These are phyloP conservation scores for Aspergillus pseudonomiae DNA, from an alignment of 2,329 filamentous ascomycete species.

Conservation along the genomic window DNA sequence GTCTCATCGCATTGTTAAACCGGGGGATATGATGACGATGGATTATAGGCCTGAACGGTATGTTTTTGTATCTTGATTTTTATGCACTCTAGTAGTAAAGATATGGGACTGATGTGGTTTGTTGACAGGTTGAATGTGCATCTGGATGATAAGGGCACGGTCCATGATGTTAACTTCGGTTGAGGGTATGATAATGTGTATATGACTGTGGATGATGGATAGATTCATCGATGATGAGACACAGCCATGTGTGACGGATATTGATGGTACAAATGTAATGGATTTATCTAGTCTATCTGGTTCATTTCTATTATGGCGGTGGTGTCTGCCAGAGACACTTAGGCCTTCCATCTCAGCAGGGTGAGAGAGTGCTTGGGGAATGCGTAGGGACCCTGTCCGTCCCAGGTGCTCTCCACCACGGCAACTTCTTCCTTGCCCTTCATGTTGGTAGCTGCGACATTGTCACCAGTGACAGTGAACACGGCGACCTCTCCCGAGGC, in stretches of 20 bases:
- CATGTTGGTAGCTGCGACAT: constrained; percentile 64
- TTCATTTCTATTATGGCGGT: not conserved
- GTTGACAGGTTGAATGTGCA: constrained; percentile 47
- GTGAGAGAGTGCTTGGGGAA: constrained; percentile 74
- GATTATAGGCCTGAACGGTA: constrained; percentile 49
- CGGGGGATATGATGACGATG: constrained; percentile 41
- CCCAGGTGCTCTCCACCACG: constrained; percentile 65
- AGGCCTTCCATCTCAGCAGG: constrained; percentile 60
- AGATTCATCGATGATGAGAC: not conserved
- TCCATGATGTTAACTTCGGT: constrained; percentile 48
- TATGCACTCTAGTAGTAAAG: not conserved
- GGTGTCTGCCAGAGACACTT: constrained; percentile 1
- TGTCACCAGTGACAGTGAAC: constrained; percentile 63
- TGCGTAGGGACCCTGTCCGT: constrained; percentile 62
- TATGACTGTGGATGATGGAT: not conserved
- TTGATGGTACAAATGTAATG: not conserved
- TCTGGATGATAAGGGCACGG: constrained; percentile 46
- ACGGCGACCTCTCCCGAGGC: constrained; percentile 58
- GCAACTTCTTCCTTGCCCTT: constrained; percentile 64
- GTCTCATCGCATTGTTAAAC: constrained; percentile 47
- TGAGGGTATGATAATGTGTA: constrained; percentile 19
- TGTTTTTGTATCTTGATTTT: constrained; percentile 5
- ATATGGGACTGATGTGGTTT: constrained; percentile 6
- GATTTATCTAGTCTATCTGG: not conserved
- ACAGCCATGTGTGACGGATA: not conserved